phyloP scores from a whole-genome alignment of 805 yeast species.

The Nakazawaea anatomiae region DNA sequence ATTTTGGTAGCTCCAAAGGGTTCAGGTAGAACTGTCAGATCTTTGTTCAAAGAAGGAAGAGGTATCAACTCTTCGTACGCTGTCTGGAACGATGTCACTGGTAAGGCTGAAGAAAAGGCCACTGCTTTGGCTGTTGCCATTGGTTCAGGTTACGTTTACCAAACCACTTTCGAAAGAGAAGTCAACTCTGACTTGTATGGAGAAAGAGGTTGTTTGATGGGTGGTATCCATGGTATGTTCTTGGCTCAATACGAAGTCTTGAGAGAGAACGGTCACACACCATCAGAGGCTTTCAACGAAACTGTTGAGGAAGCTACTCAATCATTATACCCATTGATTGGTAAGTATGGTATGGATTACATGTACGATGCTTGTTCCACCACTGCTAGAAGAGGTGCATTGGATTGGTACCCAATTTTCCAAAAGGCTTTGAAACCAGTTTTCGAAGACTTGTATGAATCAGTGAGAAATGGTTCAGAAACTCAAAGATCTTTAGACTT shows the following conservation, averaged over 20 bases:
- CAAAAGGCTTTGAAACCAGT: conserved; percentile 98
- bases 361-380: conserved; percentile 99
- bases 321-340: conserved; percentile 97
- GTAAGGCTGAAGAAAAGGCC: conserved; percentile 99
- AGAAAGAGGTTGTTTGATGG: conserved; percentile 99
- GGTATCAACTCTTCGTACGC: conserved; percentile 99
- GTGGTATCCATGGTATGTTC: conserved; percentile 99
- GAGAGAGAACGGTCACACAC: conserved; percentile 99
- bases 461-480: conserved; percentile 94
- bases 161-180: conserved; percentile 98
- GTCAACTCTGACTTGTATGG: conserved; percentile 99
- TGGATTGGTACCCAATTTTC: conserved; percentile 99
- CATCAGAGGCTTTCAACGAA: conserved; percentile 99
- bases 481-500: conserved; percentile 97
- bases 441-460: conserved; percentile 90
- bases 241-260: conserved; percentile 99
- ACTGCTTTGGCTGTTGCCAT: conserved; percentile 98
- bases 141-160: conserved; percentile 99
- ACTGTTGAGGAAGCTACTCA: conserved; percentile 99
- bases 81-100: conserved; percentile 98
- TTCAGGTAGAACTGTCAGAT: conserved; percentile 99
- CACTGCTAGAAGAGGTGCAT: conserved; percentile 99
- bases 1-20: conserved; percentile 99
- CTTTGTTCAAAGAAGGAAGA: conserved; percentile 99
- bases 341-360: conserved; percentile 99